These are phyloP conservation scores for Chalaropsis thielavioides DNA, from an alignment of 2,329 filamentous ascomycete genomes.

Conservation along the genomic window DNA sequence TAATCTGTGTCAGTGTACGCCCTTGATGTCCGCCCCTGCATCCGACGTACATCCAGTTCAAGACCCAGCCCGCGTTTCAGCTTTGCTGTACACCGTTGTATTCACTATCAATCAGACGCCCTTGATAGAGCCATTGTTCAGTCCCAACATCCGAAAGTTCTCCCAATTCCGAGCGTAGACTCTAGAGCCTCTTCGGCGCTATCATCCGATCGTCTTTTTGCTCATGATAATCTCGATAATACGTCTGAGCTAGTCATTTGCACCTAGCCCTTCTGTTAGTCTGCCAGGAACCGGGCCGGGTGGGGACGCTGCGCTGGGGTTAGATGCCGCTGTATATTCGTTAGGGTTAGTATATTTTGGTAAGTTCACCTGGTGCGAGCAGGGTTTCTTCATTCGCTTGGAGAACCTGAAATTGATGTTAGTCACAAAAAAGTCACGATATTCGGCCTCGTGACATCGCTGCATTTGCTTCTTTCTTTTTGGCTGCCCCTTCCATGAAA, in stretches of 20 bases:
- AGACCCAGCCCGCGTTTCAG: neutral
- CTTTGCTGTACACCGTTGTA: neutral
- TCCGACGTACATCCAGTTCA: neutral
- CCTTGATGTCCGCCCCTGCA: neutral
- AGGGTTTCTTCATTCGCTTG: neutral
- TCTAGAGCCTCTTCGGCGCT: too few relatives aligned
- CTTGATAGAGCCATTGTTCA: too few relatives aligned
- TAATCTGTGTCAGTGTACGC: neutral
- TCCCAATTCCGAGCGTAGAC: neutral
- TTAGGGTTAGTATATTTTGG: neutral
- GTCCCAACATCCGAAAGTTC: too few relatives aligned
- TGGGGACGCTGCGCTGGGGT: neutral
- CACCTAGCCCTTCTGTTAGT: neutral
- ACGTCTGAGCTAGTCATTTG: too few relatives aligned
- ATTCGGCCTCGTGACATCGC: neutral
- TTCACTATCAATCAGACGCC: too few relatives aligned
- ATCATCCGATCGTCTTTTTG: too few relatives aligned
- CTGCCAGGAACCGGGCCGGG: neutral
- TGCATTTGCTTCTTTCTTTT: neutral
- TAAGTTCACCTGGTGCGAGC: neutral
- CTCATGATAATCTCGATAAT: too few relatives aligned
- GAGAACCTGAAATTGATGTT: neutral
- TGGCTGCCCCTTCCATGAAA: neutral
- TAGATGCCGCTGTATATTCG: too few relatives aligned
- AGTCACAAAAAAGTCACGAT: slow-evolving; percentile 3